Evolutionary conservation across 129 eudicot genomes (phyloP).

Genomic region (Solidago caesia): DNA sequence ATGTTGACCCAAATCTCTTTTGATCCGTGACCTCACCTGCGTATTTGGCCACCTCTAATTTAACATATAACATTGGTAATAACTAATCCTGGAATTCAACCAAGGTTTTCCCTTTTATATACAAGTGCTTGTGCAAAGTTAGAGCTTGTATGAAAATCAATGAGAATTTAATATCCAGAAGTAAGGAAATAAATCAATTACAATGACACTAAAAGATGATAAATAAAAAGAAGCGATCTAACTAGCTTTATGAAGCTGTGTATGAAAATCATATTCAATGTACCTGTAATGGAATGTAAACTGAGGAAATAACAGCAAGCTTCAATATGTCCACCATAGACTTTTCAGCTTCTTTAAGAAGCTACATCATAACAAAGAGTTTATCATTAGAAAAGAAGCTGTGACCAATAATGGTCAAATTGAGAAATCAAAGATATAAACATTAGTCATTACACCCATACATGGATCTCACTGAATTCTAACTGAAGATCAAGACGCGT

Average conservation of each 20-base stretch:
- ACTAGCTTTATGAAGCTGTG: conserved; percentile 10
- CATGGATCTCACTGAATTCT: conserved; percentile 98
- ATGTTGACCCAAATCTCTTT: too few species aligned
- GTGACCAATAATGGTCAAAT: background rate
- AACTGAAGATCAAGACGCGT: conserved; percentile 79
- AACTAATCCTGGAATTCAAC: background rate
- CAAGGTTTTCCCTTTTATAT: background rate
- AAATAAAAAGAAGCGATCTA: conserved; percentile 1
- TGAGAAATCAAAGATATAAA: conserved; percentile 10
- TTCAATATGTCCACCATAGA: conserved; percentile 82
- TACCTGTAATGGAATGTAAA: conserved; percentile 92
- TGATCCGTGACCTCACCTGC: too few species aligned
- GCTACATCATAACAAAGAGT: conserved; percentile 49
- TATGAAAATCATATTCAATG: conserved; percentile 19
- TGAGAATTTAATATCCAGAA: background rate
- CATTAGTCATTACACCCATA: conserved; percentile 35
- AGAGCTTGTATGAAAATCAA: too few species aligned
- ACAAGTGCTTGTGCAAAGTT: background rate
- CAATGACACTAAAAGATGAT: conserved; percentile 16
- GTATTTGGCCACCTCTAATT: too few species aligned
- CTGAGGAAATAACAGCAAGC: conserved; percentile 75
- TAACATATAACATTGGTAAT: background rate
- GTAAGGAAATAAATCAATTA: conserved; percentile 17
- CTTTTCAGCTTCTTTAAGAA: conserved; percentile 66
- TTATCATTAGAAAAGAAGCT: conserved; percentile 23